phyloP scores from a whole-genome alignment of 2,329 filamentous ascomycete species.

The Pseudopithomyces maydicus region DNA sequence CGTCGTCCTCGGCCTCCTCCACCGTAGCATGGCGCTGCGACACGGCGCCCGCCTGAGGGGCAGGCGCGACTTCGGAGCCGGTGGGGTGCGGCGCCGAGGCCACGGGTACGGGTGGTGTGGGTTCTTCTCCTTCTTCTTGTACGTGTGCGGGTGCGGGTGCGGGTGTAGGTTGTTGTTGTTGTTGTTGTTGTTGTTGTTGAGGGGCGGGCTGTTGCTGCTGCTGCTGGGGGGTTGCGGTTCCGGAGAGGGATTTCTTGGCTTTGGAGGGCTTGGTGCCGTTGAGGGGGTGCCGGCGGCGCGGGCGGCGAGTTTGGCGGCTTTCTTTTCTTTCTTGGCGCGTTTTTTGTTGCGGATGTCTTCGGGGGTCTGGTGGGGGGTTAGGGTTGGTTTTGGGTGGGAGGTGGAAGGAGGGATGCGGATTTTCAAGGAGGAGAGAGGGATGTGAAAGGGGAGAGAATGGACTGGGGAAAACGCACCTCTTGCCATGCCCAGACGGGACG shows the following conservation, averaged over 20 bases:
- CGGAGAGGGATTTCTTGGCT: slow-evolving; percentile 31
- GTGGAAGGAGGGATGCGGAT: too few species aligned
- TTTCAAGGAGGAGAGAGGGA: too few species aligned
- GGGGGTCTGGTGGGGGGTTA: slow-evolving; percentile 30
- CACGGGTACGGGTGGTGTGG: slow-evolving; percentile 23
- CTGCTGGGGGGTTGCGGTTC: slow-evolving; percentile 34
- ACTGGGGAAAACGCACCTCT: slow-evolving; percentile 78
- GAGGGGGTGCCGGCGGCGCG: slow-evolving; percentile 27
- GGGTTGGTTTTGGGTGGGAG: background rate
- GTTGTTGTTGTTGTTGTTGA: too few species aligned
- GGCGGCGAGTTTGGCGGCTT: slow-evolving; percentile 37
- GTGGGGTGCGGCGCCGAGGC: slow-evolving; percentile 34
- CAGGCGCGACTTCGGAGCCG: slow-evolving; percentile 30
- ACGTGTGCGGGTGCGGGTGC: slow-evolving; percentile 18
- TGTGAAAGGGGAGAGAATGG: too few species aligned
- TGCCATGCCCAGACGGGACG: slow-evolving; percentile 98
- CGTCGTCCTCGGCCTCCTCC: slow-evolving; percentile 45
- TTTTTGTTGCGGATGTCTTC: slow-evolving; percentile 54
- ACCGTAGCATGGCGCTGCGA: slow-evolving; percentile 43
- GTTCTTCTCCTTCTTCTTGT: too few species aligned
- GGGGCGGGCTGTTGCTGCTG: too few species aligned
- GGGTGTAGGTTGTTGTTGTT: slow-evolving; percentile 27
- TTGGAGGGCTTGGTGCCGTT: slow-evolving; percentile 36
- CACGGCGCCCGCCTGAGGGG: slow-evolving; percentile 21
- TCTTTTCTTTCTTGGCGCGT: slow-evolving; percentile 46